These are phyloP conservation scores for Backusella macrospora DNA, from an alignment of 192 early-diverging fungal species.

Conservation along the genomic window DNA sequence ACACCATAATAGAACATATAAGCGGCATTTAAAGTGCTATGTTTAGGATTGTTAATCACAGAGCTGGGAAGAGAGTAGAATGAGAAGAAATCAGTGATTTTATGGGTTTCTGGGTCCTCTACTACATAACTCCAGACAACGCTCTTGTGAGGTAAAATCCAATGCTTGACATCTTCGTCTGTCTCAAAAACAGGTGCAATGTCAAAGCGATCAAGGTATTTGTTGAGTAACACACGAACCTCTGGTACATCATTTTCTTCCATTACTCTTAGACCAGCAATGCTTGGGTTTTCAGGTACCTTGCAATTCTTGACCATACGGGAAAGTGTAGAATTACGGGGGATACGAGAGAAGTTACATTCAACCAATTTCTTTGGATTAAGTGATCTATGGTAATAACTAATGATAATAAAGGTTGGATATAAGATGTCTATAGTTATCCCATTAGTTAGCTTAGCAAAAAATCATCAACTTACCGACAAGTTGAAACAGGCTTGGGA, in stretches of 20 bases:
- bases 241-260: conserved; percentile 70
- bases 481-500: conserved; percentile 86
- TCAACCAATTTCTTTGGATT: conserved; percentile 96
- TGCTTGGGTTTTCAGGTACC: conserved; percentile 59
- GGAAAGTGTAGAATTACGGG: conserved; percentile 71
- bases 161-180: conserved; percentile 89
- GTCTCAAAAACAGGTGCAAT: conserved; percentile 73
- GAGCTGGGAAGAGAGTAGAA: conserved; percentile 96
- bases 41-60: conserved; percentile 75
- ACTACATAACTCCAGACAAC: conserved; percentile 97
- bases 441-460: background rate
- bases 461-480: conserved; percentile 42
- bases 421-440: background rate
- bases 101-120: conserved; percentile 65
- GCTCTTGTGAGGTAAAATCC: conserved; percentile 79
- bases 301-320: conserved; percentile 73
- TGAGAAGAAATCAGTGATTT: conserved; percentile 87
- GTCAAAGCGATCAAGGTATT: conserved; percentile 68
- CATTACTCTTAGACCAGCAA: conserved; percentile 82
- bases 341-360: conserved; percentile 86
- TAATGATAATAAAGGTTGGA: conserved; percentile 19
- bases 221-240: conserved; percentile 76
- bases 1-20: conserved; percentile 95
- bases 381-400: conserved; percentile 93
- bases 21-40: conserved; percentile 83